Conservation (phyloP, 441 rosid species). For the Adansonia rubrostipa region DNA sequence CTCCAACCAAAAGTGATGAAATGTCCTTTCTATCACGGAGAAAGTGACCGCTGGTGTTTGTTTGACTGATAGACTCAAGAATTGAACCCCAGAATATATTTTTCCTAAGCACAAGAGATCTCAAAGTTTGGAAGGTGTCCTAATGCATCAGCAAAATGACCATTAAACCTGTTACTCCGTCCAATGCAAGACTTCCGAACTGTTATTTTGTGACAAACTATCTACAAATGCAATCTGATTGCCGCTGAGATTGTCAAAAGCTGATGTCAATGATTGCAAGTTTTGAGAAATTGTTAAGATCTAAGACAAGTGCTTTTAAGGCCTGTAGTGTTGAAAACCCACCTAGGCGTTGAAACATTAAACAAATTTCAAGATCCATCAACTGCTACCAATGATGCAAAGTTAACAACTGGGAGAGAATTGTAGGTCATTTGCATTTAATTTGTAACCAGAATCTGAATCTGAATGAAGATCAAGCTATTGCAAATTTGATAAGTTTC, state of each 20-base stretch:
- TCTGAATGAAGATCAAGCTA: slow-evolving; percentile 36
- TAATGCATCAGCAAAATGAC: background rate
- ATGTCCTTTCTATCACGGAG: no score
- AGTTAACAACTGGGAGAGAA: slow-evolving; percentile 20
- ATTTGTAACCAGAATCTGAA: background rate
- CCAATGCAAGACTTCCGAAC: background rate
- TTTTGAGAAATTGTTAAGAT: background rate
- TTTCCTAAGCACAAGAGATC: background rate
- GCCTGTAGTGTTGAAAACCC: slow-evolving; percentile 16
- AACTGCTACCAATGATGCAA: slow-evolving; percentile 27
- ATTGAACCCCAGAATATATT: background rate
- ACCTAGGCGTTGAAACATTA: slow-evolving; percentile 14
- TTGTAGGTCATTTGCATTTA: slow-evolving; percentile 17
- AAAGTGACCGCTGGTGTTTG: no score
- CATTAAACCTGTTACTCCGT: background rate
- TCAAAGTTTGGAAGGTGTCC: slow-evolving; percentile 3
- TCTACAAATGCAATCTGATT: background rate
- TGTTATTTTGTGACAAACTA: background rate
- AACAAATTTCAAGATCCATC: slow-evolving; percentile 33
- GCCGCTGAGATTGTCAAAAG: background rate
- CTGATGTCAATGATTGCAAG: background rate
- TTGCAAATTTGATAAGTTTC: slow-evolving; percentile 36
- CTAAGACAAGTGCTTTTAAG: slow-evolving; percentile 26
- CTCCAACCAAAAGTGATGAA: no score
- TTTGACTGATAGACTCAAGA: background rate